A percentile compares a stretch with the other conserved stretches of the same genome.
Conservation (phyloP, 257 asterid species). For the Solanum chaucha region DNA sequence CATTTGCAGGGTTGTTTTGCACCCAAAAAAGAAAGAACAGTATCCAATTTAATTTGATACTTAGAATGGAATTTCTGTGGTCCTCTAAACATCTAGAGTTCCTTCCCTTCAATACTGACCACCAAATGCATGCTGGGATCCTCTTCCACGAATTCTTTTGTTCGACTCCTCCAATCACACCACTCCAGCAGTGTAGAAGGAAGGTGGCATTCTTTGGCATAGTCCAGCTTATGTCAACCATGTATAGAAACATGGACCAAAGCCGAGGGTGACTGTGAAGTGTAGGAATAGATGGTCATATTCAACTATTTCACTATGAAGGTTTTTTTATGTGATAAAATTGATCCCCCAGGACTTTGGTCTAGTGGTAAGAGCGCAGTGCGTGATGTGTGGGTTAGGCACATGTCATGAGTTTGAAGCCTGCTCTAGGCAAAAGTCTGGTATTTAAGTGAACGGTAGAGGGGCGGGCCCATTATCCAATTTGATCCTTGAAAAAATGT, state of each 20-base stretch:
- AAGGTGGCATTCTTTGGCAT: background rate
- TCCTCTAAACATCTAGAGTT: background rate
- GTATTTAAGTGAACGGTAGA: background rate
- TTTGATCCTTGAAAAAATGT: background rate
- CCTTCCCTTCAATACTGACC: background rate
- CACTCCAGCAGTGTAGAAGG: background rate
- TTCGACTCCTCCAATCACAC: background rate
- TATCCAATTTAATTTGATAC: background rate
- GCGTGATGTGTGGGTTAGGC: background rate
- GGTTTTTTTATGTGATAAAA: background rate
- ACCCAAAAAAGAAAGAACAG: background rate
- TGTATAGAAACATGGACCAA: background rate
- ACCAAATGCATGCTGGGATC: background rate
- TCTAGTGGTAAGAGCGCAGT: background rate
- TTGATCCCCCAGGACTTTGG: background rate
- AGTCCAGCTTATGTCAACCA: background rate
- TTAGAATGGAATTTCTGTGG: background rate
- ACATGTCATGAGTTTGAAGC: background rate
- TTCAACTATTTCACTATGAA: background rate
- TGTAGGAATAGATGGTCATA: background rate
- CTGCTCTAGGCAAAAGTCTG: background rate
- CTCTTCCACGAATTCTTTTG: background rate
- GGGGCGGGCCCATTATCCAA: background rate
- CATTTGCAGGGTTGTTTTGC: background rate
- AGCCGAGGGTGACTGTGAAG: background rate